Evolutionary conservation across 2,329 filamentous ascomycete genomes (phyloP).

Genomic region (Ceratocystis eucalypticola): DNA sequence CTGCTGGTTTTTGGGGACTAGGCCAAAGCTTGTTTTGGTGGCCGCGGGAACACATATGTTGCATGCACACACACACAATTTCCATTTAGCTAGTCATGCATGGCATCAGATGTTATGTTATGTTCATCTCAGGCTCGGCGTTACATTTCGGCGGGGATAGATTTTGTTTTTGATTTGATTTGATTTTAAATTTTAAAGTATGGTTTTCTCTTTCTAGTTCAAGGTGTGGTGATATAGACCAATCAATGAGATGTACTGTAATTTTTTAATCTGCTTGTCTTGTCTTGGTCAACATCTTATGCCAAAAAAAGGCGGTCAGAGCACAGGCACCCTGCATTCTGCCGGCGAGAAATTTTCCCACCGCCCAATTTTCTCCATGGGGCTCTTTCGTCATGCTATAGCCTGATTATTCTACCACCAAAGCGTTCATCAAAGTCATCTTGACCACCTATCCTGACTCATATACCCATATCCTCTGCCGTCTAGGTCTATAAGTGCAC

Average conservation of each 20-base stretch:
- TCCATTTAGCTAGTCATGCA: neutral
- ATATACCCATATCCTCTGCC: neutral
- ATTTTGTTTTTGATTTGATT: neutral
- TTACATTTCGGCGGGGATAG: neutral
- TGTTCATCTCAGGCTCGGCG: neutral
- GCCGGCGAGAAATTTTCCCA: constrained; percentile 13
- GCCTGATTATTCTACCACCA: neutral
- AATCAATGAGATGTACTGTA: too few relatives aligned
- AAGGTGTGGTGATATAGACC: neutral
- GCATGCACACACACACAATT: neutral
- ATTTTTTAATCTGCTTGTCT: neutral
- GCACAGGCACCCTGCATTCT: neutral
- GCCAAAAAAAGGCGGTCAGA: neutral
- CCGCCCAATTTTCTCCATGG: constrained; percentile 17
- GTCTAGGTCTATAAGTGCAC: neutral
- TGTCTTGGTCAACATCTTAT: neutral
- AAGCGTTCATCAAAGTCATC: neutral
- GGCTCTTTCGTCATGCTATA: constrained; percentile 8
- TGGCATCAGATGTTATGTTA: neutral
- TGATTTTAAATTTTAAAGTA: neutral
- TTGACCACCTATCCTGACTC: neutral
- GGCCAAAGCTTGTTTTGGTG: neutral
- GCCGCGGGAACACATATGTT: neutral
- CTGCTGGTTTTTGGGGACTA: neutral
- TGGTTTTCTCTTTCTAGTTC: neutral